Conservation (phyloP, 73 alveolate species). For the Paramecium pentaurelia region DNA sequence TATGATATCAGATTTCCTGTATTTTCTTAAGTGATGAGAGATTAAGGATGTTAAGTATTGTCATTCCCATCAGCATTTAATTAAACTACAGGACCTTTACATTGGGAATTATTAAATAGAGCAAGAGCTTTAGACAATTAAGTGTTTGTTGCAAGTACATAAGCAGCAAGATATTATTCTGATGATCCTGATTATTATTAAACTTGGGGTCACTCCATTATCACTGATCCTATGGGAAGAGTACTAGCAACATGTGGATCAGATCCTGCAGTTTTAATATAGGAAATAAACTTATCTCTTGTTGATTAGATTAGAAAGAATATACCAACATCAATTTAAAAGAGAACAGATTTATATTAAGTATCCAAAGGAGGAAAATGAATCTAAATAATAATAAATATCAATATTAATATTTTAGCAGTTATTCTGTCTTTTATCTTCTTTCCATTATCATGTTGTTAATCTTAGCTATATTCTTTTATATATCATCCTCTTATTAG, state of each 20-base stretch:
- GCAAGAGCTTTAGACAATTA: conserved; percentile 93
- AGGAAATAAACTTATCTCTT: conserved; percentile 78
- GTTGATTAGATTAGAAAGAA: conserved; percentile 69
- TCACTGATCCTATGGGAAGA: conserved; percentile 93
- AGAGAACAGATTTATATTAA: conserved; percentile 80
- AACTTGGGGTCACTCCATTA: conserved; percentile 88
- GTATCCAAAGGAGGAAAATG: background rate
- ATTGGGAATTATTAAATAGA: conserved; percentile 87
- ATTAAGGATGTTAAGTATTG: conserved; percentile 79
- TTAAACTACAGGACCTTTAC: conserved; percentile 91
- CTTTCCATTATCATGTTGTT: background rate
- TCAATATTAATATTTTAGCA: background rate
- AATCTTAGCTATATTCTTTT: background rate
- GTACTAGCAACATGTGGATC: conserved; percentile 72
- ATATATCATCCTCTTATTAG: background rate
- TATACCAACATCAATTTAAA: conserved; percentile 73
- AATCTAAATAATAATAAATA: background rate
- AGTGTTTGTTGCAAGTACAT: conserved; percentile 79
- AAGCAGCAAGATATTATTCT: conserved; percentile 79
- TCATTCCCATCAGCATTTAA: conserved; percentile 92
- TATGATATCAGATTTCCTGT: conserved; percentile 95
- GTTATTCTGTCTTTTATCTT: background rate
- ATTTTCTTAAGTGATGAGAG: conserved; percentile 78
- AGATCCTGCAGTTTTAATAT: conserved; percentile 74
- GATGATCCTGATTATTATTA: conserved; percentile 69